Evolutionary conservation across 2,329 filamentous ascomycete species (phyloP).

Genomic region (Aurifilum marmelostoma): DNA sequence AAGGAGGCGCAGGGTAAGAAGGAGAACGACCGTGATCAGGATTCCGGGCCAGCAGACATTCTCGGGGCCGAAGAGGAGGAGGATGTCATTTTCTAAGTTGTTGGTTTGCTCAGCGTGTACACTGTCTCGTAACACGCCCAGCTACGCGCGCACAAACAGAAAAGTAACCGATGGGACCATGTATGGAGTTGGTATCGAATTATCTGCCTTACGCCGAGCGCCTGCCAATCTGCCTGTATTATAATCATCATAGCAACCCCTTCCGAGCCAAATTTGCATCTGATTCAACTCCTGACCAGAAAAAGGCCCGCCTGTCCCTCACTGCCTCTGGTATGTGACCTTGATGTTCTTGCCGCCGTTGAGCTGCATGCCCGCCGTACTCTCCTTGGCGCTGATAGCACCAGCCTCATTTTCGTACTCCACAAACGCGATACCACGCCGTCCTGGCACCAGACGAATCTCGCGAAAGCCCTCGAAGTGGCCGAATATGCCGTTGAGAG

Average conservation of each 20-base stretch:
- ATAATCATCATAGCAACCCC: constrained; percentile 1
- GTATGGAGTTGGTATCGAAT: constrained; percentile 33
- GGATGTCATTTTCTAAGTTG: constrained; percentile 78
- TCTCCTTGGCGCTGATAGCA: constrained; percentile 92
- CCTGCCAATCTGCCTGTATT: constrained; percentile 22
- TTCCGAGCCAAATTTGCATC: constrained; percentile 1
- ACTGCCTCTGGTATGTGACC: constrained; percentile 95
- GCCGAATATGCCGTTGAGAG: constrained; percentile 78
- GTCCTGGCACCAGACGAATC: constrained; percentile 83
- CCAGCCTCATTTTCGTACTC: constrained; percentile 92
- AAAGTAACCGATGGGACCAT: constrained; percentile 21
- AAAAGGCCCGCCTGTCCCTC: constrained; percentile 30
- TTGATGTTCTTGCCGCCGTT: constrained; percentile 80
- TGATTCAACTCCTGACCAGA: neutral
- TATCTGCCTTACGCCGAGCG: constrained; percentile 19
- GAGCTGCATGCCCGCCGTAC: constrained; percentile 81
- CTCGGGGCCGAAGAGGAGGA: constrained; percentile 77
- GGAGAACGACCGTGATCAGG: constrained; percentile 45
- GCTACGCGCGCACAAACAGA: constrained; percentile 7
- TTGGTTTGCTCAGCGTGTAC: neutral
- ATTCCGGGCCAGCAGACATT: constrained; percentile 62
- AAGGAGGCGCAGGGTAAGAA: constrained; percentile 55
- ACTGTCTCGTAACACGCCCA: neutral
- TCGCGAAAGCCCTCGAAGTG: constrained; percentile 94
- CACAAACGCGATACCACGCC: constrained; percentile 90